Base-by-base conservation (phyloP, 768 basidiomycete genomes). In the Mycena amicta region DNA sequence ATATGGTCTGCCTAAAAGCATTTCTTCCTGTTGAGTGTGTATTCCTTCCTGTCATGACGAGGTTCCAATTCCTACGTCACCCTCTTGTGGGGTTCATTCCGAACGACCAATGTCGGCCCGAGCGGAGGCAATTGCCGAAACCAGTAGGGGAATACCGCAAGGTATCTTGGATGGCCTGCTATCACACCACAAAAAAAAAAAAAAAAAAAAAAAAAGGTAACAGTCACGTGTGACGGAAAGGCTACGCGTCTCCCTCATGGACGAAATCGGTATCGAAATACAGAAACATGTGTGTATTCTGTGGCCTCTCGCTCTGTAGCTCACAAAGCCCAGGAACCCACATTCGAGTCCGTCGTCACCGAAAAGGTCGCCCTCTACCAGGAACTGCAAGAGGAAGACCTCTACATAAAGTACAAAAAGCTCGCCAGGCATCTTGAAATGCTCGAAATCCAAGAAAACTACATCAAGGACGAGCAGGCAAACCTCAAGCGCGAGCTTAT, bases 401-500 rank as follows among this genome's bases (percentile, higher is more conserved):
- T 98, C 60, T 99, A 98, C 72, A 87, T 92, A 74, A 97, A 95
- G 74, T 97, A 93, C 85, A 96, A 97, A 83, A 93, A 93, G 69
- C 89, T 99, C 50, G 85, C 92, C 52, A 89, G 93, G 49, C 96
- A 99, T 69, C 82, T 95, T 30, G 95, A 99, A 70, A 93, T 99
- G 79, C 86, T 98, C 33, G 90, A 93, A 52, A 93, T 94, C 26
- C 89, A 90, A 68, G 92, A 98, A 75, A 91, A 90, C 76, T 99
- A 98, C 72, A 97, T 99, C 75, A 96, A 98, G 72, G 96, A 99
- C 67, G 97, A 99, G 73, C 95, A 97, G 68, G 92, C 92, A 16
- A 98, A 98, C 69, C 86, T 99, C 55, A 96, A 98, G 74, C 88
- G 96, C 50, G 97, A 99, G 75, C 89, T 99, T 60, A 91, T 98